Evolutionary conservation across 352 stramenopile genomes (phyloP).

Genomic region (Globisporangium splendens): DNA sequence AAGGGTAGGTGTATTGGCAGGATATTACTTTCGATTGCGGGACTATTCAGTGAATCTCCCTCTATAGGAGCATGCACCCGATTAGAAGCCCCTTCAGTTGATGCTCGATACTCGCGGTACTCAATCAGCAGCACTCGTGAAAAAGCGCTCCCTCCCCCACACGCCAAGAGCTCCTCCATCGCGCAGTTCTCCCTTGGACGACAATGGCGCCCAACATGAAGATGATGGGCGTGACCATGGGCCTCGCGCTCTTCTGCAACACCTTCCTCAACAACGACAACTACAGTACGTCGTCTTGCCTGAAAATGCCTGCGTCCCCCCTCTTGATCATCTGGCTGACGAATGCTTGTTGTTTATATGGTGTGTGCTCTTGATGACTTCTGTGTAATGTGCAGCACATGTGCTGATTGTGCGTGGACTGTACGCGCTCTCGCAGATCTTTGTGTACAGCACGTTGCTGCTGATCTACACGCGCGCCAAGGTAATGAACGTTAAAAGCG

Average conservation of each 20-base stretch:
- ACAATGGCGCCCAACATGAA: constrained; percentile 73
- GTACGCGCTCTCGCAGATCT: constrained; percentile 63
- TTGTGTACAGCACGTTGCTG: constrained; percentile 56
- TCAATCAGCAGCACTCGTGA: no score
- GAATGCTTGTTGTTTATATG: background rate
- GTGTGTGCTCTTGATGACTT: constrained; percentile 4
- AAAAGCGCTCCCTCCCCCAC: no score
- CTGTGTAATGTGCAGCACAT: constrained; percentile 38
- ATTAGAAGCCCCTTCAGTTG: no score
- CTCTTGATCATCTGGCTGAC: background rate
- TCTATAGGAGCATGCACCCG: no score
- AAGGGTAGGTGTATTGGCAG: no score
- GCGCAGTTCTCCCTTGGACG: no score
- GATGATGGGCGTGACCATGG: constrained; percentile 75
- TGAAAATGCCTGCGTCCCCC: background rate
- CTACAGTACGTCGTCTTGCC: constrained; percentile 37
- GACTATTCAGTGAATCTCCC: no score
- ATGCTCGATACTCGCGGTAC: no score
- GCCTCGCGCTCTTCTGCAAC: constrained; percentile 58
- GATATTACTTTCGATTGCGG: no score
- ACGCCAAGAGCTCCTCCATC: no score
- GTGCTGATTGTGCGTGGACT: constrained; percentile 42
- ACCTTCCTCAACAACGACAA: constrained; percentile 64
- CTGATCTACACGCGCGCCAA: constrained; percentile 63
- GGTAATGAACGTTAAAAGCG: constrained; percentile 14